Conservation (phyloP, 2,329 filamentous ascomycete species). For the Ophiocordyceps unilateralis region DNA sequence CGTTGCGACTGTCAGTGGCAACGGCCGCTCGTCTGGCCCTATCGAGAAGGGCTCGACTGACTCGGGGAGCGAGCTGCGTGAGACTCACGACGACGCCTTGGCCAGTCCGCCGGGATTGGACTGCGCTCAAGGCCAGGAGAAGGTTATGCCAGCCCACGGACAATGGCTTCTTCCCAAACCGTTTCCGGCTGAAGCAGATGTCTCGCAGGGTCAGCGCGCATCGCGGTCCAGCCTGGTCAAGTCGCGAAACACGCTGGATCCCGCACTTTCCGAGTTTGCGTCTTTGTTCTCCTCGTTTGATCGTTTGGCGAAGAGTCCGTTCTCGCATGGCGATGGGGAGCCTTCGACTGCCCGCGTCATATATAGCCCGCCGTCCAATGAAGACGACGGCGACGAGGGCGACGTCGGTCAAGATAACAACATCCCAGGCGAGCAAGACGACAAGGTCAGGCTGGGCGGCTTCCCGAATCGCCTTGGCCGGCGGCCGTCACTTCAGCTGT, state of each 20-base stretch:
- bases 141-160: not conserved
- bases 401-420: not conserved
- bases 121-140: not conserved
- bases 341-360: not conserved
- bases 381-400: not conserved
- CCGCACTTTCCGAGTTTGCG: slow-evolving; percentile 10
- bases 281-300: slow-evolving; percentile 13
- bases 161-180: slow-evolving; percentile 2
- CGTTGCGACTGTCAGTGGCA: not conserved
- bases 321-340: slow-evolving; percentile 6
- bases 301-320: slow-evolving; percentile 8
- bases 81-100: not conserved
- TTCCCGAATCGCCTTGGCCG: not conserved
- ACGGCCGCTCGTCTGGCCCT: not conserved
- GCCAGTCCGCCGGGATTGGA: not conserved
- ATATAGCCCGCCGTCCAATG: not conserved
- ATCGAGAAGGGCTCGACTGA: not conserved
- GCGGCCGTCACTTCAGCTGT: slow-evolving; percentile 1
- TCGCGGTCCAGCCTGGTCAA: slow-evolving; percentile 3
- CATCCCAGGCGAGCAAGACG: slow-evolving; percentile 1
- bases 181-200: not conserved
- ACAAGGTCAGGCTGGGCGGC: not conserved
- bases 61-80: not conserved
- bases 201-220: slow-evolving; percentile 2
- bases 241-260: slow-evolving; percentile 6